Evolutionary conservation across 106 monocot species (phyloP), one percentile per base, ranked within the genome.

Genomic region (Dendrobium huoshanense): DNA sequence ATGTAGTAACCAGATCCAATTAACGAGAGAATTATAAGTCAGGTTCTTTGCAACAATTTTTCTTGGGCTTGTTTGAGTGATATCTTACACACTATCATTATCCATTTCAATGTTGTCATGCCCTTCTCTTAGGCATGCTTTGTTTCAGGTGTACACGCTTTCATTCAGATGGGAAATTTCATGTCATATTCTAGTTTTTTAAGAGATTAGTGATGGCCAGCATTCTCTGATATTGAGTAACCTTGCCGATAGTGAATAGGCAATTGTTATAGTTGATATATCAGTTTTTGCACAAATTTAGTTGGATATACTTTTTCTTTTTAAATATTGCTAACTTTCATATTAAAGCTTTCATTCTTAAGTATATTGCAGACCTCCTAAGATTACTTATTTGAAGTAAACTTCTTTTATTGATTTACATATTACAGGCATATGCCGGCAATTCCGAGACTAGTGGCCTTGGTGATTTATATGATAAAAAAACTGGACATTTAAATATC

Each of bases 401-500:
- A 9, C 25, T 56, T 65, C 5, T 48, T 58, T 37, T 25, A 37
- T 41, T 9, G 6, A 25, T 82, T 81, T 79, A 4, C 20, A 68
- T 78, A 18, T 19, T 49, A 27, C 75, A 98, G 98, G 98, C 91
- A 76, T 79, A 92, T 79, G 94, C 91, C 29, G 95, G 95, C 33
- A 84, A 82, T 86, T 67, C 54, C 27, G 88, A 84, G 58, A 84
- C 80, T 48, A 91, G 92, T 78, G 98, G 95, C 54, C 88, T 99
- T 76, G 95, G 86, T 80, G 87, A 88, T 72, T 24, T 91, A 77
- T 99, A 89, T 88, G 83, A 89, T 77, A 86, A 72, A 45, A 74
- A 80, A 79, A 91, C 85, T 67, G 81, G 86, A 74, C 92, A 95
- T 85, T 80, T 99, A 83, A 91, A 87, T 54, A 7, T n/a, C 49